A percentile compares a stretch with the other conserved stretches of the same genome.
These are phyloP conservation scores for Dactylorhiza incarnata DNA, from an alignment of 106 monocot species.

Conservation along the genomic window DNA sequence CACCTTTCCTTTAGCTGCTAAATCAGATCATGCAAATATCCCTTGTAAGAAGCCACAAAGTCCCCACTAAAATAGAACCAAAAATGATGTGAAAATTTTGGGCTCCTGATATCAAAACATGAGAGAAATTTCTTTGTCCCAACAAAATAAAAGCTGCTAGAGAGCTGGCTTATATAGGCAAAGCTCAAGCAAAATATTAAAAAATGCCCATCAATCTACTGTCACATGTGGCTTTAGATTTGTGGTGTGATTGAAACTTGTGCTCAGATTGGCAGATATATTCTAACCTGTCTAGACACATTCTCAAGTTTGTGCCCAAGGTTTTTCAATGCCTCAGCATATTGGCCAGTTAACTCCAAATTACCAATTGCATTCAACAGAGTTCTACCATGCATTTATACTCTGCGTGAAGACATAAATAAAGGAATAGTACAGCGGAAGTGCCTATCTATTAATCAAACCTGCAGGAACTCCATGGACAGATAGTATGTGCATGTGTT, in stretches of 20 bases:
- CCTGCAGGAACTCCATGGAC: constrained; percentile 98
- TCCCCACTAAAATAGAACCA: constrained; percentile 73
- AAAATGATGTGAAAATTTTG: constrained; percentile 51
- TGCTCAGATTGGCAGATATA: constrained; percentile 3
- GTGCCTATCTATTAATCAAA: constrained; percentile 11
- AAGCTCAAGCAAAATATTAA: too few species aligned
- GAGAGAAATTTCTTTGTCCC: constrained; percentile 5
- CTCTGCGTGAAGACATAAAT: background rate
- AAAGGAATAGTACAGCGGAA: background rate
- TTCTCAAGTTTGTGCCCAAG: constrained; percentile 84
- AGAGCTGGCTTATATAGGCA: too few species aligned
- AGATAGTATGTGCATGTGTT: constrained; percentile 95
- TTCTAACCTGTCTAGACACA: constrained; percentile 65
- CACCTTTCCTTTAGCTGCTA: constrained; percentile 59
- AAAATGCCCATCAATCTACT: too few species aligned
- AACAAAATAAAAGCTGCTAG: too few species aligned
- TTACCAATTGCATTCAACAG: constrained; percentile 95
- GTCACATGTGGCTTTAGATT: too few species aligned
- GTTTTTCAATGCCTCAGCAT: constrained; percentile 74
- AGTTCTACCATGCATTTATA: constrained; percentile 70
- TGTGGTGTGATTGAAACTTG: too few species aligned
- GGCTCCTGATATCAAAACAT: constrained; percentile 43
- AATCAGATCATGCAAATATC: constrained; percentile 75
- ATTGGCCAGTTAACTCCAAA: constrained; percentile 76
- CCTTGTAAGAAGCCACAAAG: constrained; percentile 53